Percentiles rank a stretch among this genome's conserved stretches.
Conservation (phyloP, 345 rosid species). For the Populus simonii region DNA sequence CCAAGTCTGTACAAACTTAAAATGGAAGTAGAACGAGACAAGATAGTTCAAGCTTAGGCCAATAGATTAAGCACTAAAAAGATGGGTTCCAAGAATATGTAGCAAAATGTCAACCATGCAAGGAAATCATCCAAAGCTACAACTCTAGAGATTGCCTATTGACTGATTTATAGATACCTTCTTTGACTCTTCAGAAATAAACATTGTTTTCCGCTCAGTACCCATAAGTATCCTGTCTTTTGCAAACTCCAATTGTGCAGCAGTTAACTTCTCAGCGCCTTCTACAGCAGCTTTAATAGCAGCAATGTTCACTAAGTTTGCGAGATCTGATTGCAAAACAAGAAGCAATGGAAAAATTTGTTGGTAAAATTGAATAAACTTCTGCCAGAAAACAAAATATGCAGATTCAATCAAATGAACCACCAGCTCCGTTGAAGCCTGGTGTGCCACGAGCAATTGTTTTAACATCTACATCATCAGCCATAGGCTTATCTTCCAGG, state of each 20-base stretch:
- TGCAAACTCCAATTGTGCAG: conserved; percentile 83
- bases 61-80: neutral
- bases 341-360: conserved; percentile 8
- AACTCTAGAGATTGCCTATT: neutral
- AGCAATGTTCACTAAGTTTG: conserved; percentile 94
- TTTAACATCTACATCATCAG: conserved; percentile 81
- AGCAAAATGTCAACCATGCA: neutral
- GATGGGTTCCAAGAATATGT: neutral
- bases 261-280: conserved; percentile 74
- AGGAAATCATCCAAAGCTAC: neutral
- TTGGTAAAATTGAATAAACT: conserved; percentile 1
- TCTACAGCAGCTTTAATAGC: conserved; percentile 99
- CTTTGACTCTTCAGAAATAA: conserved; percentile 90
- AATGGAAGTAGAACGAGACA: neutral
- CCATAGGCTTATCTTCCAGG: conserved; percentile 86
- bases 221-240: conserved; percentile 96
- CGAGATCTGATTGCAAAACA: conserved; percentile 58
- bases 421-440: conserved; percentile 99
- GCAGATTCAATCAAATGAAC: conserved; percentile 10
- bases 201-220: conserved; percentile 95
- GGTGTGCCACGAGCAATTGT: conserved; percentile 98
- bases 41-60: neutral
- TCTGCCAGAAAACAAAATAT: neutral
- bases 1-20: neutral
- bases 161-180: conserved; percentile 50